Base-by-base conservation (phyloP, 164 flowering plant species). In the Protea cynaroides region DNA sequence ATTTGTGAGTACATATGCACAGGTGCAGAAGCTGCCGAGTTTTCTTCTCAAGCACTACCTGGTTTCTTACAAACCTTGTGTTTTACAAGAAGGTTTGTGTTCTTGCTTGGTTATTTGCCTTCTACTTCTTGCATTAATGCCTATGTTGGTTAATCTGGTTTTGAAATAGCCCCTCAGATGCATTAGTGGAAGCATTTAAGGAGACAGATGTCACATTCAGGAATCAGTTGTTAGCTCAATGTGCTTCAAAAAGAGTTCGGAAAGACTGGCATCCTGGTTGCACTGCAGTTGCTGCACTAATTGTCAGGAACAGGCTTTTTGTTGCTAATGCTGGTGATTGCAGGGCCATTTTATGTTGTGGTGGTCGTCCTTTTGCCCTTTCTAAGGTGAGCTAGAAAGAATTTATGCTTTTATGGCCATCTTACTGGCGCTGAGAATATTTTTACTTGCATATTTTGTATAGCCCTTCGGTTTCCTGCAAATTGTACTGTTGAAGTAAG, bases 21-120 rank as follows among this genome's bases (percentile, higher is more conserved):
- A 93, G 98, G 98, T 82, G 90, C 89, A 38, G 98, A 87, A 37
- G 98, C 98, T 66, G 97, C 97, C 54, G 98, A 94, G 77, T 94
- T 90, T 79, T 84, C 96, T 9, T 89, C 80, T 71, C 79, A 77
- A 65, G 96, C 92, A 22, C 66, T 94, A 61, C 98, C 97, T 9
- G 83, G 84, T 65, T 73, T 84, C 55, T 69, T 94, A 70, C 83
- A 80, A 73, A 72, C 67, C 54, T 71, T 78, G 55, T 67, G 75
- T 72, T 80, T 86, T 56, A 69, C 68, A 12, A 69, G 56, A 65
- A 87, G 97, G 98, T 89, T 63, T 59, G 24, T 70, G 34, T 25
- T 61, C 57, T 50, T 13, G 6, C 61, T 19, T 55, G 12, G 19
- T 68, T 59, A 17, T 66, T 10, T 55, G 49, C 59, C n/a, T 25